Evolutionary conservation across 177 flowering plant species (phyloP).

Genomic region (Vitis hybrid): DNA sequence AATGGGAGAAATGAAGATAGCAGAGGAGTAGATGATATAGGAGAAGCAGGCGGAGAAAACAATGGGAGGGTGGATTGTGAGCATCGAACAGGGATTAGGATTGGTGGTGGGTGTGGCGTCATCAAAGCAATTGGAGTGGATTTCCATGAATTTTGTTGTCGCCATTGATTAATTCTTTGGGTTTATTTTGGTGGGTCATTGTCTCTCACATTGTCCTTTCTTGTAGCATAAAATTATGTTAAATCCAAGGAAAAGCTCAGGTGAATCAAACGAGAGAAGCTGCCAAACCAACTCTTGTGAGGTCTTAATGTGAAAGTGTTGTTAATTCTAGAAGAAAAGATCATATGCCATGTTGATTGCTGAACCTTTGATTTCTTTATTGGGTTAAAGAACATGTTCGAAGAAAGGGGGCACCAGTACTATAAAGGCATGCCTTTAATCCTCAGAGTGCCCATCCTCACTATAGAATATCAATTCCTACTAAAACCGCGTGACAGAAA

Average conservation of each 20-base stretch:
- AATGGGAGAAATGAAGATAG: conserved; percentile 3
- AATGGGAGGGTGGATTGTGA: conserved; percentile 4
- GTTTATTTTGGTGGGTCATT: conserved; percentile 7
- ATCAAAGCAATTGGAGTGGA: background rate
- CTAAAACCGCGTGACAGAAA: background rate
- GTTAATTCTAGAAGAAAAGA: too few relatives aligned
- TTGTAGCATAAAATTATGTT: background rate
- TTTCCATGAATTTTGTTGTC: conserved; percentile 1
- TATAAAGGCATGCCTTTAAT: too few relatives aligned
- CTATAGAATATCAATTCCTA: too few relatives aligned
- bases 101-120: background rate
- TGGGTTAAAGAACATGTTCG: too few relatives aligned
- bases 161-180: background rate
- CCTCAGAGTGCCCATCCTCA: too few relatives aligned
- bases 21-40: background rate
- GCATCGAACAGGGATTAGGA: conserved; percentile 11
- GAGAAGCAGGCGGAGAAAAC: conserved; percentile 6
- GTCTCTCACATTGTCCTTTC: conserved; percentile 10
- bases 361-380: too few relatives aligned
- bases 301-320: too few relatives aligned
- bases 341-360: too few relatives aligned
- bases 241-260: too few relatives aligned
- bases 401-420: too few relatives aligned
- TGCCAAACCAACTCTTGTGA: too few relatives aligned
- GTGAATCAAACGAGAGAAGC: too few relatives aligned